Evolutionary conservation across 768 basidiomycete genomes (phyloP).

Genomic region (Rhodotorula kratochvilovae): DNA sequence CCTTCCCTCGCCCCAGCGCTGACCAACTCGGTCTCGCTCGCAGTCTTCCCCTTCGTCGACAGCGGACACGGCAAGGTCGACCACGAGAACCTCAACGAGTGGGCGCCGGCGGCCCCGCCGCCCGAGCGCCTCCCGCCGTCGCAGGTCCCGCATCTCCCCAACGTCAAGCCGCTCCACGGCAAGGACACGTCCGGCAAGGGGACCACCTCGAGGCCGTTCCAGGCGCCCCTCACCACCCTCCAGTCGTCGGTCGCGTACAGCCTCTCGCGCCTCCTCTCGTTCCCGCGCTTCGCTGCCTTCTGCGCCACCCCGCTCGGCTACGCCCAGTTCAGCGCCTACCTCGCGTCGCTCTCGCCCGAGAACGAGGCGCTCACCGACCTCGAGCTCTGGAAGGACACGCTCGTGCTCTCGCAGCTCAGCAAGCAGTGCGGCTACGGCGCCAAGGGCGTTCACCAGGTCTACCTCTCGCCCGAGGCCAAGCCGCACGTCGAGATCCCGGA

Average conservation of each 20-base stretch:
- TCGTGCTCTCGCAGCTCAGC: neutral
- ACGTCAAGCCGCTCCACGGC: neutral
- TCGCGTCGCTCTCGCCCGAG: neutral
- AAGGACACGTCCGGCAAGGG: neutral
- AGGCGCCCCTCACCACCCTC: neutral
- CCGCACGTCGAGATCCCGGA: neutral
- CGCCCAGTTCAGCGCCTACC: conserved; percentile 21
- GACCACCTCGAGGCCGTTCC: conserved; percentile 13
- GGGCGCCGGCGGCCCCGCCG: conserved; percentile 8
- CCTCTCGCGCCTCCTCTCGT: conserved; percentile 15
- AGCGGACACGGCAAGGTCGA: neutral
- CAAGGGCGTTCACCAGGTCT: neutral
- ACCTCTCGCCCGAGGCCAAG: neutral
- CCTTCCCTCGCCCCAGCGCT: neutral
- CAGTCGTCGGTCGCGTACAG: conserved; percentile 23
- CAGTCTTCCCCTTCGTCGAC: neutral
- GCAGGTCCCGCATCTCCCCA: neutral
- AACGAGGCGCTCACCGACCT: neutral
- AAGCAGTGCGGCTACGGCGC: neutral
- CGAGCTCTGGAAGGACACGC: conserved; percentile 22
- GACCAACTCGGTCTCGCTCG: neutral
- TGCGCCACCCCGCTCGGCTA: conserved; percentile 15
- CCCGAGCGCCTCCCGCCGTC: neutral
- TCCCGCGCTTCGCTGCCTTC: conserved; percentile 23
- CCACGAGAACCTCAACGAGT: conserved; percentile 1